These are phyloP conservation scores for Neurospora sp. DNA, from an alignment of 495 filamentous ascomycete genomes.

Conservation along the genomic window DNA sequence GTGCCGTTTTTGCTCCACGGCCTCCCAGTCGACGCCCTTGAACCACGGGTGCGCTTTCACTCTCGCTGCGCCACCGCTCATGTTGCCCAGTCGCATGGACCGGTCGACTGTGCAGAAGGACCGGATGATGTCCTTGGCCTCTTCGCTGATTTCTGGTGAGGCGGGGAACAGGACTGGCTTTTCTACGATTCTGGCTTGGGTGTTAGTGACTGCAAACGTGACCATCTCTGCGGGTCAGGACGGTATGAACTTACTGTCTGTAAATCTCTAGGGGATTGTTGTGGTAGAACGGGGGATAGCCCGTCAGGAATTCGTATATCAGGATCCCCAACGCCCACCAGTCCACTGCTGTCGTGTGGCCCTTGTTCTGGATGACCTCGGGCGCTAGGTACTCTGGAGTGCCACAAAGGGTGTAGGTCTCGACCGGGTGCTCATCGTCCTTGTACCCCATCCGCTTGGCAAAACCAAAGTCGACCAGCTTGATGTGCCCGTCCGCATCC, in stretches of 20 bases:
- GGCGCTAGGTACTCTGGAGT: slow-evolving; percentile 96
- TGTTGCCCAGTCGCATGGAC: slow-evolving; percentile 77
- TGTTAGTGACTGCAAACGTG: not conserved
- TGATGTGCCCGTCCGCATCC: slow-evolving; percentile 86
- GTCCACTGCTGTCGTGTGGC: slow-evolving; percentile 92
- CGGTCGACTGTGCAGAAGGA: slow-evolving; percentile 84
- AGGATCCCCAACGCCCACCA: slow-evolving; percentile 98
- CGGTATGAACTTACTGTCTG: slow-evolving; percentile 52
- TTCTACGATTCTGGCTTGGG: slow-evolving; percentile 52
- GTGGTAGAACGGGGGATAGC: slow-evolving; percentile 96
- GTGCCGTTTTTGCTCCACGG: slow-evolving; percentile 56
- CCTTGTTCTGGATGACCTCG: slow-evolving; percentile 92
- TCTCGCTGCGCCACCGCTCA: slow-evolving; percentile 64
- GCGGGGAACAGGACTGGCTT: slow-evolving; percentile 61
- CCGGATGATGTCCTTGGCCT: slow-evolving; percentile 75
- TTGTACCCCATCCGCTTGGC: slow-evolving; percentile 65
- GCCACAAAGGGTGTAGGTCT: slow-evolving; percentile 94
- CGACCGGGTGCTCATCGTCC: slow-evolving; percentile 41
- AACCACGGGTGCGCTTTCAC: slow-evolving; percentile 91
- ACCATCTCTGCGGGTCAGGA: not conserved
- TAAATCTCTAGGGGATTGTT: slow-evolving; percentile 94
- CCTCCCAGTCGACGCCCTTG: slow-evolving; percentile 72
- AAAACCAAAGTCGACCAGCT: slow-evolving; percentile 97
- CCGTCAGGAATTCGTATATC: slow-evolving; percentile 91
- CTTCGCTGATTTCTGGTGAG: slow-evolving; percentile 52